Evolutionary conservation across 441 rosid genomes (phyloP).

Genomic region (Dalechampia spathulata): DNA sequence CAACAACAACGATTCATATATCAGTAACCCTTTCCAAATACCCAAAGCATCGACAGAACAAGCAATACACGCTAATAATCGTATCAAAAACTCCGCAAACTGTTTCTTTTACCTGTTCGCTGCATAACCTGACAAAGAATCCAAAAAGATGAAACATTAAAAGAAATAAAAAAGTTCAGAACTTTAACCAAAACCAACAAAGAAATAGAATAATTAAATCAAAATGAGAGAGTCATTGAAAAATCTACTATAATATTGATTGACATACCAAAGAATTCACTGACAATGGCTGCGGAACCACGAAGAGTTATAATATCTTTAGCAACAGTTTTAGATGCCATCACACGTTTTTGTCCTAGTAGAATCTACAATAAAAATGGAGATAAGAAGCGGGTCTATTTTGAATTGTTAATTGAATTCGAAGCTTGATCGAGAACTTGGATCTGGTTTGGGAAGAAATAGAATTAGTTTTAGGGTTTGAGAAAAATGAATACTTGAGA

Average conservation of each 20-base stretch:
- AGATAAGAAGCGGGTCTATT: no score
- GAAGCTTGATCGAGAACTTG: no score
- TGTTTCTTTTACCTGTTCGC: conserved; percentile 81
- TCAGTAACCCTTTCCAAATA: conserved; percentile 9
- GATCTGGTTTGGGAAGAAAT: no score
- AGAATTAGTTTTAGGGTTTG: no score
- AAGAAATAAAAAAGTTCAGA: no score
- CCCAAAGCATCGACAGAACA: neutral
- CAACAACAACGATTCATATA: conserved; percentile 11
- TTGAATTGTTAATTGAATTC: no score
- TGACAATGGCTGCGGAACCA: conserved; percentile 96
- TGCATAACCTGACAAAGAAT: conserved; percentile 67
- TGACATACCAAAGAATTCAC: conserved; percentile 79
- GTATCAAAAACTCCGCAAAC: neutral
- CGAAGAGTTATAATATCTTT: conserved; percentile 92
- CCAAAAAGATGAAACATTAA: no score
- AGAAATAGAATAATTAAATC: neutral
- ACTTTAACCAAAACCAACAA: conserved; percentile 3
- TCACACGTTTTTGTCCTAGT: no score
- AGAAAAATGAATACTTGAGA: no score
- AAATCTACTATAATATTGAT: no score
- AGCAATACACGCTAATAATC: no score
- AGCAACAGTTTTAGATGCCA: conserved; percentile 80
- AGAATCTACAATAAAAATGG: no score
- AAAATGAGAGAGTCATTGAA: neutral